Evolutionary conservation across 805 yeast genomes (phyloP).

Genomic region (Wickerhamiella vanderwaltii): DNA sequence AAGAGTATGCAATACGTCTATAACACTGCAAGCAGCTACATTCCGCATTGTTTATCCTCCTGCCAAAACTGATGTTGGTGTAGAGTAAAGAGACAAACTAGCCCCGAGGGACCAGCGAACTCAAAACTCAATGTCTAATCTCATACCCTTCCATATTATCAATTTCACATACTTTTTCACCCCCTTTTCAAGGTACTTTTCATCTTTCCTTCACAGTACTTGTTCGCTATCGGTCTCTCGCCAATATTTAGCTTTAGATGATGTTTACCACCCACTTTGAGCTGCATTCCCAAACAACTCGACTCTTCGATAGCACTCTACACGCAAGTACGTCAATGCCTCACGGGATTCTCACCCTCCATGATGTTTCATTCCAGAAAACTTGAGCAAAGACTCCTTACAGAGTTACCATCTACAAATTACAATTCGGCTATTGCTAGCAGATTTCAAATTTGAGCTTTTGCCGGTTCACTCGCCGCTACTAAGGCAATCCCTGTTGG

Average conservation of each 20-base stretch:
- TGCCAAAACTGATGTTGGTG: slow-evolving; percentile 30
- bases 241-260: slow-evolving; percentile 23
- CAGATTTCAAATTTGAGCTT: too few relatives aligned
- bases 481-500: too few relatives aligned
- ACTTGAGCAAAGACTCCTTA: too few relatives aligned
- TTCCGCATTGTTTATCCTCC: slow-evolving; percentile 29
- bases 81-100: neutral
- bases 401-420: too few relatives aligned
- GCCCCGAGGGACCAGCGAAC: neutral
- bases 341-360: neutral
- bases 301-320: too few relatives aligned
- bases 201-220: slow-evolving; percentile 38
- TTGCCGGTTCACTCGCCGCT: too few relatives aligned
- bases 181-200: slow-evolving; percentile 32
- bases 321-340: neutral
- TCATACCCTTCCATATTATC: slow-evolving; percentile 35
- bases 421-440: too few relatives aligned
- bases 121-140: slow-evolving; percentile 27
- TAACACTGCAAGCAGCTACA: slow-evolving; percentile 30
- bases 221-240: slow-evolving; percentile 39
- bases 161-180: slow-evolving; percentile 33
- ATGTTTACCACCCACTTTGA: neutral
- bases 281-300: neutral
- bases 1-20: slow-evolving; percentile 25
- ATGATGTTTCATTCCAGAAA: too few relatives aligned